Base-by-base conservation (phyloP, 805 yeast genomes). In the Saccharomycopsis sp. region DNA sequence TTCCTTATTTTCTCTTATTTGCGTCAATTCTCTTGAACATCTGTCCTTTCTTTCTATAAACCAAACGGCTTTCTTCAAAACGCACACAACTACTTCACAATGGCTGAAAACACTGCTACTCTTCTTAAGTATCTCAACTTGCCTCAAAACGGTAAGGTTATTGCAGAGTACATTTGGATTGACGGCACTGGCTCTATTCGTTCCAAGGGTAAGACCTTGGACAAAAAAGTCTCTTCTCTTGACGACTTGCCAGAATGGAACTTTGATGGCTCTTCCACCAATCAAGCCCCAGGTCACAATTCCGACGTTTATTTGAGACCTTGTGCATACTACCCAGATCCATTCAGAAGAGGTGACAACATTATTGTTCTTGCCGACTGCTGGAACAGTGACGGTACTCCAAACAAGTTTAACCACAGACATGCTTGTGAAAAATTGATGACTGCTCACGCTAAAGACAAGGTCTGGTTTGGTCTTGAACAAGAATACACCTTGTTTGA, bases 221-320 rank as follows among this genome's bases (percentile, higher is more conserved):
- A 56, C 56, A 75, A 77, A 65, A 71, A 66, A 57, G 81, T 92
- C 41, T 58, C 74, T 34, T 69, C 81, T 27, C 68, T 86, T 41
- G 89, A 82, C 48, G 94, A 92, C 59, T 73, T 92, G 55, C 96
- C 97, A 53, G 96, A 89, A 67, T 92, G 98, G 98, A 92, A 92
- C 74, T 92, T 92, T 57, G 98, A 92, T 64, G 98, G 98, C 66
- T 88, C 97, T 33, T 88, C 97, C 25, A 92, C 98, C 40, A 87
- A 82, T 54, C 98, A 92, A 72, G 97, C 98, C 42, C 96, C 96
- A 57, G 98, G 98, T 54, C 79, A 83, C 64, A 88, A 92, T 70
- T 87, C 96, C 34, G 98, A 92, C 62, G 76, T 92, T 50, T 87
- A 86, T 64, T 71, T 92, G 59, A 81, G 95, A 66, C 98, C 98